Percentiles rank a stretch among this genome's conserved stretches.
These are phyloP conservation scores for Mucor saturninus DNA, from an alignment of 371 early-diverging fungal genomes.

Conservation along the genomic window DNA sequence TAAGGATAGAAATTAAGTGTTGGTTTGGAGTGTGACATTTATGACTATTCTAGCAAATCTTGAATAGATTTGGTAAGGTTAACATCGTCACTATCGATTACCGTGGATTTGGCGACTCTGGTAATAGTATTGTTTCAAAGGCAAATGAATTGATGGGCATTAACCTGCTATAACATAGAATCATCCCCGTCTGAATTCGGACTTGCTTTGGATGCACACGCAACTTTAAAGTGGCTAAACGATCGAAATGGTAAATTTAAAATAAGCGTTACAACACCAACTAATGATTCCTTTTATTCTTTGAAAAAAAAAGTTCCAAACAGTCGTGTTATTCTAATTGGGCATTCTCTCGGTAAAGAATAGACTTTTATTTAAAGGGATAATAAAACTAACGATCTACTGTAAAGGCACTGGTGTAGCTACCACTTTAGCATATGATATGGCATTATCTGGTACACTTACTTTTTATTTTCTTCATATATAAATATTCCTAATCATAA, in stretches of 20 bases:
- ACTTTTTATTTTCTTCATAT: not conserved
- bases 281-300: not conserved
- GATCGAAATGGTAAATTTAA: conserved; percentile 33
- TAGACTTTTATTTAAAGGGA: not conserved
- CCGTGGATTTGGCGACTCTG: conserved; percentile 56
- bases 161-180: conserved; percentile 18
- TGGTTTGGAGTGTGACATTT: not conserved
- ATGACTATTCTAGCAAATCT: conserved; percentile 10
- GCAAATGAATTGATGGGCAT: not conserved
- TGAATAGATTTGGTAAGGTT: conserved; percentile 29
- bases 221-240: conserved; percentile 42
- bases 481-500: not conserved
- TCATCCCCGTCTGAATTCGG: conserved; percentile 51
- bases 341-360: conserved; percentile 50
- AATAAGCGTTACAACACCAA: not conserved
- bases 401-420: conserved; percentile 50
- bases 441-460: conserved; percentile 37
- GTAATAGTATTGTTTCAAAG: conserved; percentile 18
- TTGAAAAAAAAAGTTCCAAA: conserved; percentile 31
- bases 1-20: not conserved
- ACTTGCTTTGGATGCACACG: conserved; percentile 40
- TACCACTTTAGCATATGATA: conserved; percentile 43
- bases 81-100: conserved; percentile 53
- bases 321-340: conserved; percentile 41
- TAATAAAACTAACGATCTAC: not conserved